These are phyloP conservation scores for Eucalyptus cloeziana DNA, from an alignment of 345 rosid species.

Conservation along the genomic window DNA sequence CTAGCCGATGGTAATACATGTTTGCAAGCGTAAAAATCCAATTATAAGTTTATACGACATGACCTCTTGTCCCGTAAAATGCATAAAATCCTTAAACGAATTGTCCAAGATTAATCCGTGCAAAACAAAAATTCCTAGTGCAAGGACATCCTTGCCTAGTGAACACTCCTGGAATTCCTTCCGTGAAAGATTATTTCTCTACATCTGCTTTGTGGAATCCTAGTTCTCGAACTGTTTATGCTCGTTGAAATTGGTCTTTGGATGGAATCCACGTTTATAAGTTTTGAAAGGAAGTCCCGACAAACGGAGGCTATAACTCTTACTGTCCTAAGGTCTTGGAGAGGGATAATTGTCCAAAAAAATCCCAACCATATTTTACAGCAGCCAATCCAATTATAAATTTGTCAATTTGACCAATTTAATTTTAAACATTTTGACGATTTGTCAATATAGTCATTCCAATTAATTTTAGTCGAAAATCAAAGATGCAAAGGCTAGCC, in stretches of 20 bases:
- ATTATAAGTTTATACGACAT: too few species aligned
- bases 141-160: background rate
- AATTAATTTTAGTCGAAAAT: background rate
- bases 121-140: background rate
- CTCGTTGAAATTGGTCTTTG: background rate
- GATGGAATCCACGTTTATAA: background rate
- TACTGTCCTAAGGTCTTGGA: fast-evolving
- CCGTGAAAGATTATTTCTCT: background rate
- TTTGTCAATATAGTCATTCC: fast-evolving
- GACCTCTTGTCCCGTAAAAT: background rate
- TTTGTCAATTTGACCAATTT: background rate
- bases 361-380: background rate
- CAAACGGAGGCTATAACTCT: background rate
- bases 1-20: background rate
- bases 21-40: background rate
- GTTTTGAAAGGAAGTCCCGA: background rate
- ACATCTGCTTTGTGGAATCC: background rate
- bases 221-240: background rate
- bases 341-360: background rate
- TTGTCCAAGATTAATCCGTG: background rate
- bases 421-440: background rate
- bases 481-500: fast-evolving
- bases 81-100: background rate
- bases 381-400: background rate
- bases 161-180: background rate